A percentile compares a stretch with the other conserved stretches of the same genome.
phyloP scores from a whole-genome alignment of 192 early-diverging fungal species.

The Obelidium mucronatum region DNA sequence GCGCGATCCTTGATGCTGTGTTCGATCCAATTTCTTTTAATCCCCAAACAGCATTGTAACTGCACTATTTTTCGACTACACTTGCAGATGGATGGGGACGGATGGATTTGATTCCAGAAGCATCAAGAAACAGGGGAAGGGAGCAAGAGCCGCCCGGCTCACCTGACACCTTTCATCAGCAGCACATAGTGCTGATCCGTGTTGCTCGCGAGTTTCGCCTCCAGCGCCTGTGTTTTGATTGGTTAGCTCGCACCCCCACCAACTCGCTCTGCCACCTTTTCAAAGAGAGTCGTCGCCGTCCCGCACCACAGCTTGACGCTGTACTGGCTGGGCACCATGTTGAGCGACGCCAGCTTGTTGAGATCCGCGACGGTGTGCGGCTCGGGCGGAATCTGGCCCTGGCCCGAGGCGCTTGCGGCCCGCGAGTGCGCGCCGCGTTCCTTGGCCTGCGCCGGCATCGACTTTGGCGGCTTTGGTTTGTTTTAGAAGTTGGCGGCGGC shows the following conservation, averaged over 20 bases:
- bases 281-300: slow-evolving; percentile 14
- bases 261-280: slow-evolving; percentile 13
- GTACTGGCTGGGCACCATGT: slow-evolving; percentile 28
- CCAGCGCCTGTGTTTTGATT: slow-evolving; percentile 15
- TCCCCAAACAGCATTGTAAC: too few species aligned
- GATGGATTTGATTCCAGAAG: too few species aligned
- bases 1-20: too few species aligned
- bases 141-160: too few species aligned
- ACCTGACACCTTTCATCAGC: slow-evolving; percentile 37
- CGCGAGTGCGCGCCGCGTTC: not conserved
- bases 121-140: too few species aligned
- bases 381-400: not conserved
- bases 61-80: too few species aligned
- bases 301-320: slow-evolving; percentile 29
- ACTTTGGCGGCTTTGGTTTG: slow-evolving; percentile 19
- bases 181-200: slow-evolving; percentile 41
- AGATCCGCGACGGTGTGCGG: slow-evolving; percentile 32
- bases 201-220: slow-evolving; percentile 7
- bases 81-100: too few species aligned
- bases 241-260: not conserved
- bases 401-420: not conserved
- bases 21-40: too few species aligned
- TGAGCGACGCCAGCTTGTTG: slow-evolving; percentile 6
- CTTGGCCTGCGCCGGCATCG: slow-evolving; percentile 16
- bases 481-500: not conserved